phyloP scores from a whole-genome alignment of 768 basidiomycete genomes.

The Daedalea quercina region DNA sequence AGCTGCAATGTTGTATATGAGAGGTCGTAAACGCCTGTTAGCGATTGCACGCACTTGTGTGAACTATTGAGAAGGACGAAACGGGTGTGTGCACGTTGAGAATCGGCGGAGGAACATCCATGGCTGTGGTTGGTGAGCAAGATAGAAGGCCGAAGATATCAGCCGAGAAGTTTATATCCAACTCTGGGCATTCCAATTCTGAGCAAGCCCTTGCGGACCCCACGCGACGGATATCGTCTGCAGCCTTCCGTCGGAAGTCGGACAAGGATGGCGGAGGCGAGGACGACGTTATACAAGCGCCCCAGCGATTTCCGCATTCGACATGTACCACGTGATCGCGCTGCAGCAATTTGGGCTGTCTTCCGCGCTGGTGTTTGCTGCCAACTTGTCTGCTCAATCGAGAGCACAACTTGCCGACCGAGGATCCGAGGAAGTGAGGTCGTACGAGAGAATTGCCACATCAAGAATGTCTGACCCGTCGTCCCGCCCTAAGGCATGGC shows the following conservation, averaged over 20 bases:
- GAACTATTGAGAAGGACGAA: constrained; percentile 67
- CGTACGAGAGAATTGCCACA: constrained; percentile 26
- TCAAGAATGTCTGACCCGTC: constrained; percentile 50
- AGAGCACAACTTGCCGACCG: constrained; percentile 44
- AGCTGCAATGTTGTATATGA: constrained; percentile 34
- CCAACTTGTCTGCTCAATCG: constrained; percentile 13
- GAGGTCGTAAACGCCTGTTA: neutral
- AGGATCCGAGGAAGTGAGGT: constrained; percentile 87
- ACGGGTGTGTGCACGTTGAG: constrained; percentile 73
- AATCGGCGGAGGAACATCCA: constrained; percentile 30
- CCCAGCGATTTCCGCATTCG: too few relatives aligned
- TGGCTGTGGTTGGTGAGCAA: constrained; percentile 22
- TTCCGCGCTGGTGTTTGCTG: constrained; percentile 9
- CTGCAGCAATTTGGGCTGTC: neutral
- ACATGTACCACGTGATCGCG: neutral
- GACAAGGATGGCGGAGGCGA: constrained; percentile 1
- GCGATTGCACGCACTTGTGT: constrained; percentile 50
- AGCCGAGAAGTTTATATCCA: neutral
- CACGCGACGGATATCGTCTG: neutral
- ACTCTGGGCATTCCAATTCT: neutral
- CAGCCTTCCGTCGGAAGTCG: neutral
- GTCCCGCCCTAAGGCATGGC: constrained; percentile 76
- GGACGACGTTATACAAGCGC: neutral
- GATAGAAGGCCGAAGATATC: constrained; percentile 1
- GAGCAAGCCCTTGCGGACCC: neutral